phyloP scores from a whole-genome alignment of 495 filamentous ascomycete genomes.

The Letharia columbiana region DNA sequence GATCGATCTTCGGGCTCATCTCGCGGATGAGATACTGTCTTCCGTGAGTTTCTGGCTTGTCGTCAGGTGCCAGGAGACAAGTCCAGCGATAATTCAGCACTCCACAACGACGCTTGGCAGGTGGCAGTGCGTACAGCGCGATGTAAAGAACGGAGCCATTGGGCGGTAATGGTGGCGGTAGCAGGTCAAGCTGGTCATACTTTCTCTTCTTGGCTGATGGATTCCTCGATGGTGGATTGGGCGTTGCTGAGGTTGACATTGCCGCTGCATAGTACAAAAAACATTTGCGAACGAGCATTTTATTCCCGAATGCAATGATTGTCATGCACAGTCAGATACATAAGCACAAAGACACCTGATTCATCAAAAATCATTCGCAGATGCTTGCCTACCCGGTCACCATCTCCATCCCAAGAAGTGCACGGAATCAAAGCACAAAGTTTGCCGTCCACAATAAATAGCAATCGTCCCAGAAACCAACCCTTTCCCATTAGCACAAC shows the following conservation, averaged over 20 bases:
- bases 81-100: neutral
- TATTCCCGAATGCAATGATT: neutral
- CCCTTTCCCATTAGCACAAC: no score
- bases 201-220: neutral
- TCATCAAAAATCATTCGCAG: neutral
- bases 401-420: neutral
- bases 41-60: neutral
- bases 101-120: neutral
- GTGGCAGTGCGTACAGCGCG: neutral
- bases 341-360: neutral
- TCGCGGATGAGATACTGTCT: neutral
- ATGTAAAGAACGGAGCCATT: neutral
- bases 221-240: neutral
- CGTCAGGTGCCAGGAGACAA: neutral
- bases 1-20: neutral
- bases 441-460: no score
- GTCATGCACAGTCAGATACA: neutral
- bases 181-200: neutral
- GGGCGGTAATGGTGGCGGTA: neutral
- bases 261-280: neutral
- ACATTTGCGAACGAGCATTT: neutral
- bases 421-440: neutral
- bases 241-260: neutral
- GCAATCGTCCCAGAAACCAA: no score
- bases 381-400: neutral